Base-by-base conservation (phyloP, 495 filamentous ascomycete genomes). In the Penicillium subrubescens region DNA sequence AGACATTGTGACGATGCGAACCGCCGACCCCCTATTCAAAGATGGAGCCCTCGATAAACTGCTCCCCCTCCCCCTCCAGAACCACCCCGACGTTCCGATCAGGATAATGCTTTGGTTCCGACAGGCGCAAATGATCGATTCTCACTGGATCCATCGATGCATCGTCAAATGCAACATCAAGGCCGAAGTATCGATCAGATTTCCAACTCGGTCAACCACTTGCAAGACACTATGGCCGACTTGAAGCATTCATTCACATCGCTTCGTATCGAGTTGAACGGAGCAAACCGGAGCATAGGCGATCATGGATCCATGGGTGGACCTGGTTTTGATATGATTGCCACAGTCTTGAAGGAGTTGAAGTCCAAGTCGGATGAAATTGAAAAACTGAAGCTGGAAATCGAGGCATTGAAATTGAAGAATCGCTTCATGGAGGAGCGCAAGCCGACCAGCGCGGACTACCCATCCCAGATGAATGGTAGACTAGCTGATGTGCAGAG, bases 181-280 rank as follows among this genome's bases (percentile, higher is more conserved):
- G 79, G 78, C 6, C 67, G 75, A 27, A 82, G 74, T 61, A 74
- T 82, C 35, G 75, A 79, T 59, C 74, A 77, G 48, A 82, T 82
- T 17, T 81, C 79, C 8, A 81, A 59, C 44, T 81, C 80, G 8
- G 80, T 82, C 52, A 78, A 73, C 61, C 73, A 79, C 44, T 66
- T 82, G 5, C 77, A 81, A 35, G 80, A 81, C 60, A 81, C 79
- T 5, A 82, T 82, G 79, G 65, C 71, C 19, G 80, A 82, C 64
- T 63, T 82, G 31, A 82, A 82, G 60, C 63, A 73, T 37, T 76
- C 79, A 17, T 82, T 82, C 59, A 80, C 73, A 1, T 67, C 79
- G 2, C 73, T 82, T 33, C 79, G 78, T 17, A 77, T 82, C 21
- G 79, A 82, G 51, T 41, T 82, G 37, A 79, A 81, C 50, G 71